Evolutionary conservation across 2,329 filamentous ascomycete species (phyloP).

Genomic region (Septoria linicola): DNA sequence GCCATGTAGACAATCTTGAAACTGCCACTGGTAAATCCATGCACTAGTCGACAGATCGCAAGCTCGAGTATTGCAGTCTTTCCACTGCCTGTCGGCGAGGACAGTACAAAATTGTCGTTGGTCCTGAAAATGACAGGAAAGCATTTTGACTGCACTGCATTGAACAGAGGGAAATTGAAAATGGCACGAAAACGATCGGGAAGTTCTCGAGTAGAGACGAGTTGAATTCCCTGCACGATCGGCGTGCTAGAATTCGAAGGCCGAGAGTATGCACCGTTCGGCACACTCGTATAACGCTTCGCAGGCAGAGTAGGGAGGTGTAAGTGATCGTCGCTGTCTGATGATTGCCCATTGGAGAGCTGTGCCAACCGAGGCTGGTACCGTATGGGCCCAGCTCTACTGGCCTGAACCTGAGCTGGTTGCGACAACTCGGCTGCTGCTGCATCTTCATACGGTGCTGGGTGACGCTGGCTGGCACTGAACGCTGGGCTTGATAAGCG

Average conservation of each 20-base stretch:
- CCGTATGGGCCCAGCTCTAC: too few relatives aligned
- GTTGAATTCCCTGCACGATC: conserved; percentile 58
- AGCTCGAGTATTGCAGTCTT: conserved; percentile 82
- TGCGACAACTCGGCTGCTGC: background rate
- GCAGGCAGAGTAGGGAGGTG: background rate
- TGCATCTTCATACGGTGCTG: background rate
- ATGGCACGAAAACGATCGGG: conserved; percentile 68
- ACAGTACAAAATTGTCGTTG: conserved; percentile 74
- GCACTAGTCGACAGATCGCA: conserved; percentile 71
- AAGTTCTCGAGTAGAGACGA: conserved; percentile 60
- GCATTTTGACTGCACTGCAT: conserved; percentile 78
- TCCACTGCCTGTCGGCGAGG: conserved; percentile 80
- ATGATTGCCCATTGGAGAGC: background rate
- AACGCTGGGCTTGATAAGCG: conserved; percentile 45
- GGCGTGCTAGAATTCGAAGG: conserved; percentile 31
- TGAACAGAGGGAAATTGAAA: conserved; percentile 74
- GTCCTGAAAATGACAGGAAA: conserved; percentile 65
- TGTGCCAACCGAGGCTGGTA: background rate
- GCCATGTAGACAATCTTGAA: conserved; percentile 86
- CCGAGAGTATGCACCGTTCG: background rate
- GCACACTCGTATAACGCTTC: background rate
- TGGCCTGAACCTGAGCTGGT: background rate
- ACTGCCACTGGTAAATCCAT: conserved; percentile 54
- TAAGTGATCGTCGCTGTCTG: background rate
- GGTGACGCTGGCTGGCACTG: conserved; percentile 35